phyloP scores from a whole-genome alignment of 495 filamentous ascomycete genomes.

The Pseudoneurospora amorphoporcata region DNA sequence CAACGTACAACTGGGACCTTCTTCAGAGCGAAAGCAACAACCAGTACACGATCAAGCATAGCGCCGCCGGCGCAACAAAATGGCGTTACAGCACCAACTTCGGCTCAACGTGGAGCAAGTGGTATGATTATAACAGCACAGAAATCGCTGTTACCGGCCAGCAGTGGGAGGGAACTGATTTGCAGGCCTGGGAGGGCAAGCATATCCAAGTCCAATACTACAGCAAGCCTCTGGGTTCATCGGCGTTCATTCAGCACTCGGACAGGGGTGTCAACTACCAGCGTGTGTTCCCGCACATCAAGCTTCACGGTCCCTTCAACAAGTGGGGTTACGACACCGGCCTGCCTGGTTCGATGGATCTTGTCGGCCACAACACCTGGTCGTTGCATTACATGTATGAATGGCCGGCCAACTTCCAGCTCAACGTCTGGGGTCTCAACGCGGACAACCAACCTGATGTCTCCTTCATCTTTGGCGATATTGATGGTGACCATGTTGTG shows the following conservation, averaged over 20 bases:
- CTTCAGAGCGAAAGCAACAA: slow-evolving; percentile 27
- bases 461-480: slow-evolving; percentile 24
- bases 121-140: slow-evolving; percentile 43
- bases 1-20: slow-evolving; percentile 49
- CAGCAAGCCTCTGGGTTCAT: slow-evolving; percentile 53
- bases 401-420: slow-evolving; percentile 52
- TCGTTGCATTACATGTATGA: slow-evolving; percentile 53
- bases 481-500: slow-evolving; percentile 40
- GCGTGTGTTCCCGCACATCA: slow-evolving; percentile 52
- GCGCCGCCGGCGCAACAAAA: slow-evolving; percentile 52
- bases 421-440: slow-evolving; percentile 64
- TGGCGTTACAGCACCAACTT: slow-evolving; percentile 57
- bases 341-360: slow-evolving; percentile 43
- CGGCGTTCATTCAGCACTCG: slow-evolving; percentile 52
- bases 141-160: slow-evolving; percentile 31
- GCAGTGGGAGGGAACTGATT: slow-evolving; percentile 50
- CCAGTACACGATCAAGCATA: slow-evolving; percentile 42
- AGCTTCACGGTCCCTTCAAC: slow-evolving; percentile 54
- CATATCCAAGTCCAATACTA: slow-evolving; percentile 62
- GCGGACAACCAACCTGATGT: slow-evolving; percentile 52
- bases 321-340: slow-evolving; percentile 60
- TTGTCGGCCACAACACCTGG: slow-evolving; percentile 48
- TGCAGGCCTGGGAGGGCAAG: slow-evolving; percentile 54
- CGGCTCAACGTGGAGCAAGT: slow-evolving; percentile 48
- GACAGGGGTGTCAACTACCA: slow-evolving; percentile 37